These are phyloP conservation scores for Arabidopsis lyrata DNA, from an alignment of 441 rosid genomes.

Conservation along the genomic window DNA sequence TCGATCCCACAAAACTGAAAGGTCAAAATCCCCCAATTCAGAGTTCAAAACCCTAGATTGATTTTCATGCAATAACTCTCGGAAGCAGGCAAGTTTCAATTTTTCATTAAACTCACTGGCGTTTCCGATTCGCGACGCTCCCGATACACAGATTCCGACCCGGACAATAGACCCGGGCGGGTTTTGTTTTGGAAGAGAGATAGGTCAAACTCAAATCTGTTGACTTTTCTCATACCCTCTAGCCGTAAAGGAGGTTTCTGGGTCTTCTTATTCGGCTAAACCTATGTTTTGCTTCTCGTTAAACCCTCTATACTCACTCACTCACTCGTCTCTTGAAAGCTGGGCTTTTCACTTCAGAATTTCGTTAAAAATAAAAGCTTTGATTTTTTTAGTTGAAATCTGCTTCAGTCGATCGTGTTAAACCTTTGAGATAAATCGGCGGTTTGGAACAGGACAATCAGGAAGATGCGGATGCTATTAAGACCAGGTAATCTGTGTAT, in stretches of 20 bases:
- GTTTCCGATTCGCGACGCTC: slow-evolving; percentile 26
- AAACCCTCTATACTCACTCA: slow-evolving; percentile 26
- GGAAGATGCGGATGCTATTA: slow-evolving; percentile 48
- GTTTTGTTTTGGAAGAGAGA: slow-evolving; percentile 8
- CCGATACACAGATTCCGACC: slow-evolving; percentile 4
- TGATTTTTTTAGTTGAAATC: neutral
- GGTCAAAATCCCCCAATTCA: slow-evolving; percentile 24
- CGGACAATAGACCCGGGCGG: neutral
- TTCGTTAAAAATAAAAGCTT: slow-evolving; percentile 4
- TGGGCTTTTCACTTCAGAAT: slow-evolving; percentile 17
- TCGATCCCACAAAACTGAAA: slow-evolving; percentile 13
- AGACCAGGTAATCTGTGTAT: slow-evolving; percentile 48
- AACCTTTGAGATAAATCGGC: slow-evolving; percentile 4
- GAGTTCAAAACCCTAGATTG: slow-evolving; percentile 1
- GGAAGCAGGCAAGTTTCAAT: slow-evolving; percentile 14
- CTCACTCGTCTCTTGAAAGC: slow-evolving; percentile 12
- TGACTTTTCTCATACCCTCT: slow-evolving; percentile 16
- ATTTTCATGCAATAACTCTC: neutral
- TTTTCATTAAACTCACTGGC: neutral
- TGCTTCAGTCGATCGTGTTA: slow-evolving; percentile 19
- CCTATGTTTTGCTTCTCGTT: slow-evolving; percentile 24
- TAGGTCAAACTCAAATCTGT: slow-evolving; percentile 1
- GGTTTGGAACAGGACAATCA: neutral
- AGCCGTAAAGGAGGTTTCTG: neutral
- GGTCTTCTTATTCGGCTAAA: slow-evolving; percentile 1